phyloP scores from a whole-genome alignment of 495 filamentous ascomycete genomes.

The Aspergillus heteromorphus region DNA sequence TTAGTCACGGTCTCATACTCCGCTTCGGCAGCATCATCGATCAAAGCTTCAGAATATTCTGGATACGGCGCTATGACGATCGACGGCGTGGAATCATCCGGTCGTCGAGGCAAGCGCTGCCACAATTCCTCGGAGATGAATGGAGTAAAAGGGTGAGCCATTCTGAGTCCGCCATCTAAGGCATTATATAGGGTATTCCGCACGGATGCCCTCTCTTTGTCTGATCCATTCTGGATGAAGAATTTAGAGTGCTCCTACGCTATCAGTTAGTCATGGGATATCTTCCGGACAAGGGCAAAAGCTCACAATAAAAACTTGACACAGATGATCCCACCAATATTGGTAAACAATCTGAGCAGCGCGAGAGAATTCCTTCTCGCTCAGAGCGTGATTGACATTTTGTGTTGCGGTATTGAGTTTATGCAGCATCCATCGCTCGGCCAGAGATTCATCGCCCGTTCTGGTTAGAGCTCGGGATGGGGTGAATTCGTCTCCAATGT shows the following conservation, averaged over 20 bases:
- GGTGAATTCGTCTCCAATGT: slow-evolving; percentile 67
- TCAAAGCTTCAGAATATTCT: slow-evolving; percentile 45
- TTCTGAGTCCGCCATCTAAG: slow-evolving; percentile 58
- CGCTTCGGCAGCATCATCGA: slow-evolving; percentile 52
- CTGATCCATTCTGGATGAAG: slow-evolving; percentile 4
- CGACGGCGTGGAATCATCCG: slow-evolving; percentile 54
- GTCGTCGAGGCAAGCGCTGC: slow-evolving; percentile 67
- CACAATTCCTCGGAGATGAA: slow-evolving; percentile 74
- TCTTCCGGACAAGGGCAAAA: no score
- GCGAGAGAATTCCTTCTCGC: slow-evolving; percentile 64
- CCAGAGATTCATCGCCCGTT: slow-evolving; percentile 62
- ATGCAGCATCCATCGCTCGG: slow-evolving; percentile 83
- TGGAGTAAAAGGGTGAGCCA: slow-evolving; percentile 77
- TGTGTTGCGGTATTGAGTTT: slow-evolving; percentile 68
- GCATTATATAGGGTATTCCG: slow-evolving; percentile 62
- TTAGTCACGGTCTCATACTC: slow-evolving; percentile 63
- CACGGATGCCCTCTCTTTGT: slow-evolving; percentile 52
- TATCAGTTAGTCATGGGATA: no score
- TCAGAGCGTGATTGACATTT: slow-evolving; percentile 64
- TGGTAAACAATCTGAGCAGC: slow-evolving; percentile 59
- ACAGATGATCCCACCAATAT: slow-evolving; percentile 64
- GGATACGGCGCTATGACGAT: slow-evolving; percentile 68
- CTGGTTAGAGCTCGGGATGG: slow-evolving; percentile 45
- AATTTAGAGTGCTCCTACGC: no score
- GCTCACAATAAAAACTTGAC: slow-evolving; percentile 68